A percentile compares a stretch with the other conserved stretches of the same genome.
These are phyloP conservation scores for Bremia lactucae DNA, from an alignment of 352 stramenopile genomes.

Conservation along the genomic window DNA sequence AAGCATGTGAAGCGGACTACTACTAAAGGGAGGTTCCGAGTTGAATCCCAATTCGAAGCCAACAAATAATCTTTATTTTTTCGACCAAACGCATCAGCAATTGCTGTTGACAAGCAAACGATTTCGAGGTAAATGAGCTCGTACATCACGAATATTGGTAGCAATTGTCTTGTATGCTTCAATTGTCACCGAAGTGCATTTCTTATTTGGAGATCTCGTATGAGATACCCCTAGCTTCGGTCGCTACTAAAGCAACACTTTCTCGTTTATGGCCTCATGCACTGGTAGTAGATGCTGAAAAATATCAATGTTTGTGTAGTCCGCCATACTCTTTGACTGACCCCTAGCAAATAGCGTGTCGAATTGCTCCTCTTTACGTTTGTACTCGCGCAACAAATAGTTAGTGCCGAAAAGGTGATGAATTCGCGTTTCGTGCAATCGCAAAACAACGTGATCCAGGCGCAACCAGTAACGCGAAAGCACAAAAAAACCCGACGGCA, in stretches of 20 bases:
- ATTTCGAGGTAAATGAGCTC: no score
- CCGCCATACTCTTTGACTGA: conserved; percentile 59
- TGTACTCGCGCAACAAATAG: conserved; percentile 72
- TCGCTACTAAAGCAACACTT: conserved; percentile 50
- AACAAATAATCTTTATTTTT: no score
- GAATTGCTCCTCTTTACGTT: conserved; percentile 65
- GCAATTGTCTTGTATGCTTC: no score
- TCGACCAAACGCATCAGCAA: no score
- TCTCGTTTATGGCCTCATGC: conserved; percentile 48
- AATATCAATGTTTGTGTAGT: conserved; percentile 79
- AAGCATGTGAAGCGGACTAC: no score
- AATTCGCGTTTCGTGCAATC: conserved; percentile 72
- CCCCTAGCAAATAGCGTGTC: conserved; percentile 54
- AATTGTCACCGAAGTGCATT: no score
- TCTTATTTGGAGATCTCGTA: no score
- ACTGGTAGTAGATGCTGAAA: conserved; percentile 66
- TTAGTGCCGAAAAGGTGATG: conserved; percentile 71
- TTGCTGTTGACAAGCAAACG: no score
- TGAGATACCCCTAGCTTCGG: no score
- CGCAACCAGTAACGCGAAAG: conserved; percentile 77
- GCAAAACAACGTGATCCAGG: conserved; percentile 67
- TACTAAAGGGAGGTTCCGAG: no score
- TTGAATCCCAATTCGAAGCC: no score
- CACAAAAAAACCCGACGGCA: conserved; percentile 76
- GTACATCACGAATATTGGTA: no score